A percentile compares a stretch with the other conserved stretches of the same genome.
These are phyloP conservation scores for Speleostelium caveatum DNA, from an alignment of 78 protist species.

Conservation along the genomic window DNA sequence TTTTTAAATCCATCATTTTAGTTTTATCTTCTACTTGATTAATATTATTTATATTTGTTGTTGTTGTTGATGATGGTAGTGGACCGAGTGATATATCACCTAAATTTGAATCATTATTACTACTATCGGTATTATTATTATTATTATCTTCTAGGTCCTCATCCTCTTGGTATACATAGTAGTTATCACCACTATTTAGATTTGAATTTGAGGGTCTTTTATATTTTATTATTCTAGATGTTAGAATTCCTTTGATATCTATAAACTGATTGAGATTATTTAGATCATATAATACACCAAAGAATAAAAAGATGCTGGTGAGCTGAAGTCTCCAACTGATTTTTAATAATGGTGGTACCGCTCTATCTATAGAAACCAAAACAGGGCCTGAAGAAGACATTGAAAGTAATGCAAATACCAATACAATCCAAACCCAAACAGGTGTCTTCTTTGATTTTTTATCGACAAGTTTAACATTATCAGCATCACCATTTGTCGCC, in stretches of 20 bases:
- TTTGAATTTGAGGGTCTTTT: not conserved
- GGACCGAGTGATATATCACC: not conserved
- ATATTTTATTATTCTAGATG: not conserved
- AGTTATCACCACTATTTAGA: not conserved
- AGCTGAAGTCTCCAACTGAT: conserved; percentile 44
- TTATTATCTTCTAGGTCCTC: not conserved
- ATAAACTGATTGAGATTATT: conserved; percentile 6
- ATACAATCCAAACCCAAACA: conserved; percentile 4
- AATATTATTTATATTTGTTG: not conserved
- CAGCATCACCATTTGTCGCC: too few relatives aligned
- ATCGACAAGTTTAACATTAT: too few relatives aligned
- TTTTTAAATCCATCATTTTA: not conserved
- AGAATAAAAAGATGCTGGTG: conserved; percentile 3
- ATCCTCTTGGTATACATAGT: not conserved
- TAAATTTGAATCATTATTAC: not conserved
- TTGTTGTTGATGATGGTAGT: not conserved
- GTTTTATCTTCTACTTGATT: not conserved
- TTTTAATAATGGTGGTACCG: conserved; percentile 60
- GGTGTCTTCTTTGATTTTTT: too few relatives aligned
- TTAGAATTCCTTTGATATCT: not conserved
- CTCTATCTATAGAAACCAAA: conserved; percentile 4
- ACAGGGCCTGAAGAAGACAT: conserved; percentile 52
- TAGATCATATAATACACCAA: conserved; percentile 30
- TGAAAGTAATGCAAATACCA: conserved; percentile 34
- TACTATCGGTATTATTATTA: not conserved